Evolutionary conservation across 2,329 filamentous ascomycete genomes (phyloP).

Genomic region (Paecilomyces sp.): DNA sequence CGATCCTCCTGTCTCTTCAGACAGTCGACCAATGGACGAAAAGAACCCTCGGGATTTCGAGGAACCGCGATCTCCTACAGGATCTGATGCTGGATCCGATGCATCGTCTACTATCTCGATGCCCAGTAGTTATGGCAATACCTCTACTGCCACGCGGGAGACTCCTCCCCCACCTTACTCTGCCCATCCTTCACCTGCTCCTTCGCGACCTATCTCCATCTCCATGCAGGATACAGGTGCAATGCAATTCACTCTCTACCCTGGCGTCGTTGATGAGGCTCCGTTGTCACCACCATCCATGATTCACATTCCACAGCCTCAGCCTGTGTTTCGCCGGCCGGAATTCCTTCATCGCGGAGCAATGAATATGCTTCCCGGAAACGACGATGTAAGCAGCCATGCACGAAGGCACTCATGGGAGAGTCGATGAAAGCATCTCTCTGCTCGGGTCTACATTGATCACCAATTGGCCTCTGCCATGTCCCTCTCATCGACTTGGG

Average conservation of each 20-base stretch:
- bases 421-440: slow-evolving; percentile 13
- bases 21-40: slow-evolving; percentile 17
- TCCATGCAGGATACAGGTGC: slow-evolving; percentile 14
- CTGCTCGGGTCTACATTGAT: neutral
- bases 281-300: slow-evolving; percentile 17
- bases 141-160: slow-evolving; percentile 36
- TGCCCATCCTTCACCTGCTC: slow-evolving; percentile 19
- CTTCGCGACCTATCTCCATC: slow-evolving; percentile 26
- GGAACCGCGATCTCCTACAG: slow-evolving; percentile 1
- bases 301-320: slow-evolving; percentile 21
- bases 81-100: slow-evolving; percentile 27
- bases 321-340: slow-evolving; percentile 15
- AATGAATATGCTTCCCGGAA: slow-evolving; percentile 6
- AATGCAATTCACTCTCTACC: slow-evolving; percentile 4
- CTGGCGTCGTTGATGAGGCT: slow-evolving; percentile 1
- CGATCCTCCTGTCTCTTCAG: slow-evolving; percentile 21
- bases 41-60: slow-evolving; percentile 22
- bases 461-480: neutral
- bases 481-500: neutral
- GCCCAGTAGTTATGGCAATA: slow-evolving; percentile 38
- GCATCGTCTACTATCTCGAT: slow-evolving; percentile 34
- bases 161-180: slow-evolving; percentile 38
- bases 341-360: slow-evolving; percentile 9
- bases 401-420: slow-evolving; percentile 20
- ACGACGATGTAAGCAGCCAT: slow-evolving; percentile 1